phyloP scores from a whole-genome alignment of 202 grass and related monocot genomes.

The Cymbopogon flexuosus region DNA sequence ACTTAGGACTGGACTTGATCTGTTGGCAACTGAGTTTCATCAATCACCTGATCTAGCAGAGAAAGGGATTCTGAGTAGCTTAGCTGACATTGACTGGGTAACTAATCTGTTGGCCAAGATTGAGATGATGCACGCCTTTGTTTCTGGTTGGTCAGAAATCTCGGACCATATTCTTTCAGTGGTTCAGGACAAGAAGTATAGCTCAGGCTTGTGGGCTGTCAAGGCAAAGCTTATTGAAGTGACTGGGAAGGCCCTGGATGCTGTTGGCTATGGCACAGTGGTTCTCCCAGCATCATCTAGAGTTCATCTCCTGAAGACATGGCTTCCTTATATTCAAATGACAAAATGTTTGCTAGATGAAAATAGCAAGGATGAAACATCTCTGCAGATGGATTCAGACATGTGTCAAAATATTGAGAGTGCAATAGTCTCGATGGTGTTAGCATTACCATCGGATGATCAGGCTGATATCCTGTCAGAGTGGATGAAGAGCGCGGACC shows the following conservation, averaged over 20 bases:
- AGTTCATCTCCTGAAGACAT: constrained; percentile 63
- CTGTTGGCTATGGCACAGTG: constrained; percentile 75
- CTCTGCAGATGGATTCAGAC: constrained; percentile 48
- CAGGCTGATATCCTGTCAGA: constrained; percentile 73
- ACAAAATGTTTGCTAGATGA: constrained; percentile 62
- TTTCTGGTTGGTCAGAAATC: constrained; percentile 64
- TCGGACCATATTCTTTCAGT: constrained; percentile 50
- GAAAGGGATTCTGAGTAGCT: constrained; percentile 46
- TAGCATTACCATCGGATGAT: constrained; percentile 78
- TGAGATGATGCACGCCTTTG: constrained; percentile 80
- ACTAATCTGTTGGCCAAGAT: constrained; percentile 55
- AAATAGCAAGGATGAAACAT: constrained; percentile 42
- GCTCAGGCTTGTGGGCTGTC: constrained; percentile 50
- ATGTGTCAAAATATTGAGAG: constrained; percentile 72
- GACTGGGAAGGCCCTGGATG: constrained; percentile 70
- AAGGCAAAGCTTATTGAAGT: constrained; percentile 86
- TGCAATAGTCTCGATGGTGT: constrained; percentile 61
- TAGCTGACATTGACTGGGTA: constrained; percentile 84
- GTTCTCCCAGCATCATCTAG: constrained; percentile 56
- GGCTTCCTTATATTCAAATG: constrained; percentile 74
- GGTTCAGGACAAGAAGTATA: constrained; percentile 55
- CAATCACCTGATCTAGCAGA: constrained; percentile 56
- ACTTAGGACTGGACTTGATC: constrained; percentile 46
- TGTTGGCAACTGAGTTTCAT: constrained; percentile 50
- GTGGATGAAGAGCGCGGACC: constrained; percentile 71